Evolutionary conservation across 176 grass and related monocot genomes (phyloP), one percentile per base, ranked within the genome.

Genomic region (Poa annua): DNA sequence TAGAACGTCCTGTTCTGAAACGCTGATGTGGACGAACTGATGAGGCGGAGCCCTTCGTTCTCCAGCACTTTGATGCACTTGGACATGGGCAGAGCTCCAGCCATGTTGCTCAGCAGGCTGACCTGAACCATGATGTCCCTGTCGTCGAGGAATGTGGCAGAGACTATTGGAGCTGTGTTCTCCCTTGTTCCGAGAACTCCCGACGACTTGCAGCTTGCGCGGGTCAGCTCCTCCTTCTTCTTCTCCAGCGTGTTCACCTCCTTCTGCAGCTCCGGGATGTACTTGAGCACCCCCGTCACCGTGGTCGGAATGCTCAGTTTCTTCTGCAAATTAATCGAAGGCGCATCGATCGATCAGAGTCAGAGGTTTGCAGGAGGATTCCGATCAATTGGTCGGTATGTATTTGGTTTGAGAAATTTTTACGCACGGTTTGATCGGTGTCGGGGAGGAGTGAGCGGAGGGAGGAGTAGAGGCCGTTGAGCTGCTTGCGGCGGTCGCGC

Each of bases 401-500:
- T 49, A 49, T 19, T 53, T 53, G 51, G 51, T 53, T 19, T 53
- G 16, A 53, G 51, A 53, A 20, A 7, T 2, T 19, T 53, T 7
- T 34, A 65, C 29, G 15, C 62, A 94, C 96, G 54, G 49, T 91
- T 82, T 90, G 86, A 39, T 93, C 90, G 6, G 88, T 75, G 38
- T 93, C 92, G 5, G 96, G 95, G 22, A 98, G 88, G 45, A 98
- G 84, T 15, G 68, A 63, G 15, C 88, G 90, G 49, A 98, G 95
- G 6, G 90, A 91, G 32, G 85, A 93, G 85, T 96, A 98, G 55
- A 93, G 80, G 41, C 34, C 84, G 63, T 98, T 98, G 74, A 98
- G 89, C 89, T 98, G 92, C 89, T 96, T 98, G 68, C 96, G 81
- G 41, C 91, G 89, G 80, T 93, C 93, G 66, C 96, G 91, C 77